Base-by-base conservation (phyloP, 495 filamentous ascomycete species). In the Apiosordaria backusii region DNA sequence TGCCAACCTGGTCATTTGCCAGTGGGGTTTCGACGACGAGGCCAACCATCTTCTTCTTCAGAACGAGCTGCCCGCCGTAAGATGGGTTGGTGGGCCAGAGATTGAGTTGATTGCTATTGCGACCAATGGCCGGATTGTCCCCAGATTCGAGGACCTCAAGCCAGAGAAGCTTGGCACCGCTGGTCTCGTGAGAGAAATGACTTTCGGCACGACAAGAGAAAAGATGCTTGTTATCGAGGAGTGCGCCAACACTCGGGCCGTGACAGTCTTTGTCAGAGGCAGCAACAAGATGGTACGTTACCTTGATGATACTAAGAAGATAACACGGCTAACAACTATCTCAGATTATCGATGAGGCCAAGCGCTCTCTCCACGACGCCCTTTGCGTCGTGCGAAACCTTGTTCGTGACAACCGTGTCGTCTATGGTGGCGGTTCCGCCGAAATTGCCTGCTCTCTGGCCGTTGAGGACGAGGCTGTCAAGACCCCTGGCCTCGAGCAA, bases 181-280 rank as follows among this genome's bases (percentile, higher is more conserved):
- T 24, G 95, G 95, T 60, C 81, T 95, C 60, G 94, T 99, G 50
- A 85, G 94, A 62, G 93, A 98, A 80, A 90, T 98, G 88, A 90
- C 85, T 45, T 99, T 99, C 72, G 95, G 95, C 70, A 99, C 95
- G 4, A 98, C 96, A 26, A 86, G 95, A 74, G 95, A 99, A 78
- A 97, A 97, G 86, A 99, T 99, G 95, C 85, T 99, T 65, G 91
- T 99, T 62, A 98, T 99, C 72, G 95, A 99, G 78, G 95, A 98
- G 80, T 98, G 95, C 73, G 95, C 96, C 75, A 98, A 99, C 82
- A 97, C 92, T 60, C 86, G 95, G 66, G 95, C 95, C 27, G 95
- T 98, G 57, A 99, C 95, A 0, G 87, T 95, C 54, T 99, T 99
- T 75, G 89, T 99, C 57, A 83, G 95, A 76, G 95, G 95, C 70